Conservation (phyloP, 768 basidiomycete genomes). For the Boletus eberwhitei region DNA sequence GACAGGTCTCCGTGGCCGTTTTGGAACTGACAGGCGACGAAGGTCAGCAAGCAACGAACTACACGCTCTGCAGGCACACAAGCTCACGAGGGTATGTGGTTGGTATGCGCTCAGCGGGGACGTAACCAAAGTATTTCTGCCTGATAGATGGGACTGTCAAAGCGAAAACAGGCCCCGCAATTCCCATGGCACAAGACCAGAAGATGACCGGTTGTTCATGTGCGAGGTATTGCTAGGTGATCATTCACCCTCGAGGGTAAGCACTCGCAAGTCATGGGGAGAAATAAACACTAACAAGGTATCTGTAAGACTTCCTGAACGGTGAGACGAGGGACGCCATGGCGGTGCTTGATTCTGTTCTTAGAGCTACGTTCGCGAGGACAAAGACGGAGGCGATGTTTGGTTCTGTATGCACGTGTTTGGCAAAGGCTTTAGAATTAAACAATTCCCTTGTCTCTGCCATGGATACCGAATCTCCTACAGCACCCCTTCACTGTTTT, state of each 20-base stretch:
- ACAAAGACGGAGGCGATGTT: conserved; percentile 18
- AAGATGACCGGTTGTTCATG: conserved; percentile 91
- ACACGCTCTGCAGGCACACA: not conserved
- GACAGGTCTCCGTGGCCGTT: conserved; percentile 64
- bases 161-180: conserved; percentile 72
- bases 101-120: conserved; percentile 65
- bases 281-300: conserved; percentile 18
- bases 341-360: not conserved
- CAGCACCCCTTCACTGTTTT: too few relatives aligned
- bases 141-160: conserved; percentile 78
- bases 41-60: not conserved
- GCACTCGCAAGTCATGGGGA: not conserved
- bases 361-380: not conserved
- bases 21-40: conserved; percentile 50
- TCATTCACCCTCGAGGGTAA: not conserved
- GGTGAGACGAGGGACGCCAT: conserved; percentile 32
- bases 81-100: conserved; percentile 75
- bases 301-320: conserved; percentile 28
- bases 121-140: conserved; percentile 62
- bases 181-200: conserved; percentile 76
- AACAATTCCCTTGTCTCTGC: too few relatives aligned
- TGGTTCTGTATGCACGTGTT: conserved; percentile 20
- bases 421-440: conserved; percentile 25
- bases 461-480: too few relatives aligned
- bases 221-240: conserved; percentile 75